Percentiles rank a stretch among this genome's conserved stretches.
These are phyloP conservation scores for Rhododendron williamsianum DNA, from an alignment of 148 eudicot genomes.

Conservation along the genomic window DNA sequence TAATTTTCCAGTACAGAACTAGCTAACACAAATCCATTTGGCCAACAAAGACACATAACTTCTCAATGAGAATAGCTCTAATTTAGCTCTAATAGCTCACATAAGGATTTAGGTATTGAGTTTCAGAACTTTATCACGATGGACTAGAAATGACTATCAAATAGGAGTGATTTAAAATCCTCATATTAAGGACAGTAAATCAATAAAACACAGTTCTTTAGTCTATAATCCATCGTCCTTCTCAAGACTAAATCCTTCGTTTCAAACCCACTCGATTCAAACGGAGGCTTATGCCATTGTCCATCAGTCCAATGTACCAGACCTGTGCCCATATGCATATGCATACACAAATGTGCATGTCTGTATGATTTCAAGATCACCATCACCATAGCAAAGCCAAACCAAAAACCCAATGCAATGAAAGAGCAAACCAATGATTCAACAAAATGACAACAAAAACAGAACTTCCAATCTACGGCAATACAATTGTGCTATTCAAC, in stretches of 20 bases:
- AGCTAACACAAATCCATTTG: background rate
- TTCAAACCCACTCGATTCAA: background rate
- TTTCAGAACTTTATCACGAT: background rate
- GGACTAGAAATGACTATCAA: background rate
- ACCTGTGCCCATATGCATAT: background rate
- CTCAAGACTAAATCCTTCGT: background rate
- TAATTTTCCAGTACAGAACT: background rate
- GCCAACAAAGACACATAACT: background rate
- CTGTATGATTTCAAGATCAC: background rate
- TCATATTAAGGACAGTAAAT: background rate
- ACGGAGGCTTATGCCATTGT: background rate
- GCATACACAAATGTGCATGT: background rate
- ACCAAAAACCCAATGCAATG: background rate
- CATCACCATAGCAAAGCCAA: background rate
- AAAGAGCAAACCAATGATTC: background rate
- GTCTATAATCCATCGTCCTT: background rate
- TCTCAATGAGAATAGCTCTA: background rate
- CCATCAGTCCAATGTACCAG: background rate
- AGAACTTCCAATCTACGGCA: background rate
- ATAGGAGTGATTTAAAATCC: background rate
- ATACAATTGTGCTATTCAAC: background rate
- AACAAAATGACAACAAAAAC: background rate
- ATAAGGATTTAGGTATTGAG: background rate
- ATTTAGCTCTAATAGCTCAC: background rate
- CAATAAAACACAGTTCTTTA: background rate